Conservation (phyloP, 1,139 yeast genomes). For the Hemisphaericaspora xylanilytica region DNA sequence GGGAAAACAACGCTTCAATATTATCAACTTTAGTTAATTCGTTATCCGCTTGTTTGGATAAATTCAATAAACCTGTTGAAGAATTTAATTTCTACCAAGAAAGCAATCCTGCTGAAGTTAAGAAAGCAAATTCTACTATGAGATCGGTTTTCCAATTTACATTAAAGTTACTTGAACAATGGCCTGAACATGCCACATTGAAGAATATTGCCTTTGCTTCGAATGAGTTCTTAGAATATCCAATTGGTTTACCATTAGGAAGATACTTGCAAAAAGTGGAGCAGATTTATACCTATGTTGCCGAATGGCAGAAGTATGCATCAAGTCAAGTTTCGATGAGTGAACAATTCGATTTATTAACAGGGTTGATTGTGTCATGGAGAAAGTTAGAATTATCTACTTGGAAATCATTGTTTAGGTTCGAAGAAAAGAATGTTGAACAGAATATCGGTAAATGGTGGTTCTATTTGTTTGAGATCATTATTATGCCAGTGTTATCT, state of each 20-base stretch:
- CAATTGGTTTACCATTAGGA: conserved; percentile 72
- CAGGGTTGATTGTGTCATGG: conserved; percentile 81
- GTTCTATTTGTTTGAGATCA: conserved; percentile 82
- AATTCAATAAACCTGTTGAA: conserved; percentile 18
- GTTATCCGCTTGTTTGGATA: conserved; percentile 28
- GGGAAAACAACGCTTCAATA: conserved; percentile 30
- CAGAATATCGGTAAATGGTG: conserved; percentile 76
- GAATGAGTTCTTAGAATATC: conserved; percentile 61
- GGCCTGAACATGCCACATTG: conserved; percentile 96
- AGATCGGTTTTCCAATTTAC: conserved; percentile 48
- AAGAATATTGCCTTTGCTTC: conserved; percentile 66
- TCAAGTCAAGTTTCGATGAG: conserved; percentile 70
- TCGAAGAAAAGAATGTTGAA: conserved; percentile 58
- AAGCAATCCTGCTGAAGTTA: conserved; percentile 59
- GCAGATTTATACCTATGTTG: conserved; percentile 74
- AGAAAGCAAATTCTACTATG: conserved; percentile 54
- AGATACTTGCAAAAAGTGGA: conserved; percentile 79
- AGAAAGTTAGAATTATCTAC: conserved; percentile 80
- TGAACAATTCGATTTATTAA: conserved; percentile 53
- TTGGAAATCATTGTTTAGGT: conserved; percentile 74
- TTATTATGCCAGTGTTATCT: conserved; percentile 48
- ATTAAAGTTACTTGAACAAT: conserved; percentile 53
- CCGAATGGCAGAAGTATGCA: conserved; percentile 96
- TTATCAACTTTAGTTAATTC: conserved; percentile 44
- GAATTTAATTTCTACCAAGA: conserved; percentile 68